These are phyloP conservation scores for Apiotrichum veenhuisii DNA, from an alignment of 1,284 basidiomycete species.

Conservation along the genomic window DNA sequence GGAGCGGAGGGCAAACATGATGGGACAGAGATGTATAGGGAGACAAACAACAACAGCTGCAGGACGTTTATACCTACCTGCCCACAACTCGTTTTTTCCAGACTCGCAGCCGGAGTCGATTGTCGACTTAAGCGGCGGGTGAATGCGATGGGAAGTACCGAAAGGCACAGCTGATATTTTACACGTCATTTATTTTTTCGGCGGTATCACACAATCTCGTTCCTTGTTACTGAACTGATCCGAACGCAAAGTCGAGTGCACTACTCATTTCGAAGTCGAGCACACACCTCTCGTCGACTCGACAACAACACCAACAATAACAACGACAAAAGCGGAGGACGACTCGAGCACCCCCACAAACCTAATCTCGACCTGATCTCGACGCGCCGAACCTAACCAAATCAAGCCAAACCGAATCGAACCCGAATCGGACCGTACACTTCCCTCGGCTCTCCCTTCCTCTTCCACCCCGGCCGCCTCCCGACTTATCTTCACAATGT, in stretches of 20 bases:
- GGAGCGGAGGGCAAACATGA: constrained; percentile 2
- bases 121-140: too few species aligned
- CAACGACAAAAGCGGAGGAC: too few species aligned
- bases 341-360: too few species aligned
- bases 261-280: not conserved
- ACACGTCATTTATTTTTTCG: constrained; percentile 8
- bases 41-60: not conserved
- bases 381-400: too few species aligned
- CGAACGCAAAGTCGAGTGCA: too few species aligned
- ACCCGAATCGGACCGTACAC: not conserved
- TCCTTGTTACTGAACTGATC: not conserved
- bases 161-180: not conserved
- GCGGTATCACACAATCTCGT: not conserved
- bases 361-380: too few species aligned
- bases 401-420: too few species aligned
- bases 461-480: not conserved
- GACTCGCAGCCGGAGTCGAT: not conserved
- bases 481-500: constrained; percentile 6
- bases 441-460: not conserved
- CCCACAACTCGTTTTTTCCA: too few species aligned
- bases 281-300: not conserved
- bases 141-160: too few species aligned
- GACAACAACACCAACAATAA: too few species aligned
- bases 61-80: too few species aligned
- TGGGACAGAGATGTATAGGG: not conserved